Conservation (phyloP, 371 early-diverging fungal species). For the Mortierella sp. region DNA sequence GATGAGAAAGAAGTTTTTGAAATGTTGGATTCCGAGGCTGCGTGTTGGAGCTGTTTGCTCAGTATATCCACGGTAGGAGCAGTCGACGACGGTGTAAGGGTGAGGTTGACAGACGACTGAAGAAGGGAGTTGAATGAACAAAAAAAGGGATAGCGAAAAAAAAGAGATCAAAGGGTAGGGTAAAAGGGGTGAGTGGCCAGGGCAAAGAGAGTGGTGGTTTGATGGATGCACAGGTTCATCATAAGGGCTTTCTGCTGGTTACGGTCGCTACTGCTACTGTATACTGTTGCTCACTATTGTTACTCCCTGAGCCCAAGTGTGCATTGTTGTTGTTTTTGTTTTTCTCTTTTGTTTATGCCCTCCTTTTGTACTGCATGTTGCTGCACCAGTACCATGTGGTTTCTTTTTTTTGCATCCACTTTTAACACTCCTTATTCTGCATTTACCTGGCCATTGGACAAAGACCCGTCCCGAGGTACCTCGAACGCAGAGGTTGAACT, state of each 20-base stretch:
- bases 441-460: conserved; percentile 37
- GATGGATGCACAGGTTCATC: conserved; percentile 4
- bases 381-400: conserved; percentile 11
- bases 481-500: conserved; percentile 36
- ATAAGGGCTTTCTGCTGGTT: not conserved
- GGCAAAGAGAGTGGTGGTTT: not conserved
- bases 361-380: not conserved
- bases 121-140: not conserved
- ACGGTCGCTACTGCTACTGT: not conserved
- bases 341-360: not conserved
- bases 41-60: conserved; percentile 22
- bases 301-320: conserved; percentile 14
- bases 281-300: not conserved
- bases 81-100: conserved; percentile 31
- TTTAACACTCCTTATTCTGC: not conserved
- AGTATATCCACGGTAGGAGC: conserved; percentile 10
- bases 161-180: not conserved
- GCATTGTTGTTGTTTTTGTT: not conserved
- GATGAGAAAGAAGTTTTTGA: conserved; percentile 28
- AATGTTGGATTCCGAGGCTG: conserved; percentile 12
- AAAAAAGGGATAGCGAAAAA: conserved; percentile 3
- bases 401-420: conserved; percentile 12
- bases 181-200: not conserved
- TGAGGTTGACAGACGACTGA: conserved; percentile 19
- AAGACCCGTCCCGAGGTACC: conserved; percentile 20